Base-by-base conservation (phyloP, 768 basidiomycete species). In the Termitomyces sp. region DNA sequence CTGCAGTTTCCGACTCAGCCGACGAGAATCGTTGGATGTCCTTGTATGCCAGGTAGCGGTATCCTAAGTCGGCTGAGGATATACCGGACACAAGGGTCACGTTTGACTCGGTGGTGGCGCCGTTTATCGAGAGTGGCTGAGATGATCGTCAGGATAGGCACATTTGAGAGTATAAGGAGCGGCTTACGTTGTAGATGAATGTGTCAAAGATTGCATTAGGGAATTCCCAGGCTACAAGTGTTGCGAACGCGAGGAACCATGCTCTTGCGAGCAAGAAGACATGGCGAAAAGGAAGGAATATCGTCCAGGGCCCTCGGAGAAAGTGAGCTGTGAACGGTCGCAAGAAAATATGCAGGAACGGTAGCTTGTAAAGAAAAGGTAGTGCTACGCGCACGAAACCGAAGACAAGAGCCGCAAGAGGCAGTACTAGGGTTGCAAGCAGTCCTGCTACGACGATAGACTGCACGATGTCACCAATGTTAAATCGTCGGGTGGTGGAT, bases 271-370 rank as follows among this genome's bases (percentile, higher is more conserved):
- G 65, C 6, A 86, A 71, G 2, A 73, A 60, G 38, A 76, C 57
- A 62, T 86, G 76, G 18, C 67, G 67, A 38, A 82, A 65, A 0
- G 81, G 80, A 16, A 89, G 75, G 5, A 72, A 64, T 22, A 86
- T 26, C 0, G 81, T 82, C 75, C 80, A 86, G 14, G 79, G 66
- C 1, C 84, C 82, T 51, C 78, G 74, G 2, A 85, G 67, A 66
- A 89, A 88, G 68, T 88, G 86, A 0, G 79, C 79, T 0, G 80
- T 72, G 65, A 88, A 86, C 0, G 87, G 88, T 11, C 76, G 77
- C n/a, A 88, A 69, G 22, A 83, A 26, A 9, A 66, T 63, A 20
- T 72, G 74, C 38, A 89, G 52, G 5, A 86, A 51, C 0, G 89
- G 88, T 1, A 88, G 49, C 35, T 73, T 74, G 63, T 82, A 80